Conservation (phyloP, 805 yeast genomes). For the Naumovozyma castellii region DNA sequence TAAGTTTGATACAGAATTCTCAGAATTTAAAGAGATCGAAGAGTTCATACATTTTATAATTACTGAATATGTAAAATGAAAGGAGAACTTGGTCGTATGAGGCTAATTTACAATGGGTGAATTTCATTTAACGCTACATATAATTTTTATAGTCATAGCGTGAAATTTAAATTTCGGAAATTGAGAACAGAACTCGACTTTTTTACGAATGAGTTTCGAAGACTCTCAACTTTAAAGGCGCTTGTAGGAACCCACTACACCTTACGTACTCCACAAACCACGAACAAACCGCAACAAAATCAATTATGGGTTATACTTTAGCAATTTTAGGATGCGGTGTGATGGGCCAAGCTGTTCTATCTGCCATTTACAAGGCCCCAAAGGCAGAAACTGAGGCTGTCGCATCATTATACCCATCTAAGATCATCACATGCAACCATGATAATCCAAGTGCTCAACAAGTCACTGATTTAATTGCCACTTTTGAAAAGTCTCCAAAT, state of each 20-base stretch:
- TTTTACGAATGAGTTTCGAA: too few species aligned
- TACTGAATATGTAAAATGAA: slow-evolving; percentile 17
- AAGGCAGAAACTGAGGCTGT: slow-evolving; percentile 19
- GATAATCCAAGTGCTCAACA: slow-evolving; percentile 34
- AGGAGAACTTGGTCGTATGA: too few species aligned
- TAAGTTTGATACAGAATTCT: slow-evolving; percentile 21
- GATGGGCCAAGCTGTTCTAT: slow-evolving; percentile 87
- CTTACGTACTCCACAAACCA: too few species aligned
- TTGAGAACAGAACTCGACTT: too few species aligned
- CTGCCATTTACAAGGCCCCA: slow-evolving; percentile 42
- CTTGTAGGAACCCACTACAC: too few species aligned
- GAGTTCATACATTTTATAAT: slow-evolving; percentile 28
- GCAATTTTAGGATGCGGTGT: slow-evolving; percentile 89
- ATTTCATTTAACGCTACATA: too few species aligned
- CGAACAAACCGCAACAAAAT: too few species aligned
- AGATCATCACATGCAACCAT: slow-evolving; percentile 67
- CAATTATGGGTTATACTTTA: slow-evolving; percentile 49
- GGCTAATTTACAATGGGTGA: too few species aligned
- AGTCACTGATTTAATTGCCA: slow-evolving; percentile 40
- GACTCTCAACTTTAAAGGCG: too few species aligned
- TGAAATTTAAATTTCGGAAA: too few species aligned
- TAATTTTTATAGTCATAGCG: too few species aligned
- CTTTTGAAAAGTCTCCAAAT: slow-evolving; percentile 34
- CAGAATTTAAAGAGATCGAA: slow-evolving; percentile 29
- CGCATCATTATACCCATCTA: slow-evolving; percentile 46